Evolutionary conservation across 2,329 filamentous ascomycete species (phyloP), one percentile per base, ranked within the genome.

Genomic region (Neurospora crassa): DNA sequence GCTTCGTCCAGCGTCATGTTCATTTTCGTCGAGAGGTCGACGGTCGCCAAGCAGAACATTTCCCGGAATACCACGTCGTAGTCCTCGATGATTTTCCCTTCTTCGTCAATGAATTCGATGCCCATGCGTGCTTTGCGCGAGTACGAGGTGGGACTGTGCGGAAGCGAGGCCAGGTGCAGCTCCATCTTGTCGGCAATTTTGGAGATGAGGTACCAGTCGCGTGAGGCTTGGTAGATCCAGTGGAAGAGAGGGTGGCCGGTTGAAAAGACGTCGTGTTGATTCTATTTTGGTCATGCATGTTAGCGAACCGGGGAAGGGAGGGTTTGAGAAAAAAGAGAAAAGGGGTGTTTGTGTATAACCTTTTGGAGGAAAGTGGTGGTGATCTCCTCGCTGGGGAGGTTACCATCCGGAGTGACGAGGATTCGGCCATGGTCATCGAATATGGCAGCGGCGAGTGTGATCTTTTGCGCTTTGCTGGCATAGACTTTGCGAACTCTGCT

Each of bases 171-270:
- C n/a, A 97, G 80, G 75, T 96, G 92, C 47, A 84, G 85, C 70
- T 86, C 86, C 91, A 97, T 97, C 59, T 87, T 87, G 7, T 87
- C 87, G 34, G 96, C 84, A 5, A 96, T 83, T 67, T 89, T 87
- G 70, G 84, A 84, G 37, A 97, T 85, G 53, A 88, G 86, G 8
- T 81, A 78, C 94, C 94, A 97, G 79, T 94, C 91, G 72, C 90
- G 87, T 7, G 92, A 92, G 2, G 93, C 92, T 71, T 92, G 88
- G 78, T 92, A 96, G 77, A 96, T 90, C 94, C 94, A 97, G 68
- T 94, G 89, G 80, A 96, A 97, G 1, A 94, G 88, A 0, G 92
- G 88, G 78, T 97, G 93, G 0, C 88, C 87, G 34, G 89, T 89
- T 71, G 89, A 89, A 76, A 97, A 94, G 16, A 90, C 88, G 72